Evolutionary conservation across 2,329 filamentous ascomycete genomes (phyloP), one percentile per base, ranked within the genome.

Genomic region (Iodosphaeria phyllophila): DNA sequence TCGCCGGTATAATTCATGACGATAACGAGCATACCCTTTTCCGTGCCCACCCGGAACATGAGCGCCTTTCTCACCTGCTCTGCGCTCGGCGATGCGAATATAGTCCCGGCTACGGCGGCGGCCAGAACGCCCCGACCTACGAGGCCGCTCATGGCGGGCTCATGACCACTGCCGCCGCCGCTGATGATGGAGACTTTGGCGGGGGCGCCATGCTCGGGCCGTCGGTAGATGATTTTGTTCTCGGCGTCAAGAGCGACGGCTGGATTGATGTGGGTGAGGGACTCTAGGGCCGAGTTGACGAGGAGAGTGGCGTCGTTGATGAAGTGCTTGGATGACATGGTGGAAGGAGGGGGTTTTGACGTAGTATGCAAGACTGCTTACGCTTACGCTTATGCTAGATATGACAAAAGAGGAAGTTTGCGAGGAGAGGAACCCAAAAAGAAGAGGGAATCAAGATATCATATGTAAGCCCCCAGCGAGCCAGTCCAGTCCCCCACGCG

Each of bases 1-100:
- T 84, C 78, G 18, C 78, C 78, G 2, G 82, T 92, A 50, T 92
- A 92, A 48, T 93, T 93, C 79, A 92, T 92, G 16, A 92, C 78
- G 5, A 84, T 74, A n/a, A 92, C 76, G 20, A 93, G 48, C 2
- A 92, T 76, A 13, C 84, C 86, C 32, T 68, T 64, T 22, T 64
- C 59, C 4, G 64, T 62, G 31, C 78, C 69, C 3, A 92, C 76
- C 12, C 78, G 62, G 20, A 70, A 64, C 41, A 74, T 65, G 26
- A 91, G 74, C 30, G 73, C 80, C 35, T 66, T 60, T 28, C 79
- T 68, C 27, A 93, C 72, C 53, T 93, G 84, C 50, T 89, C 74
- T 0, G 80, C 74, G 5, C 66, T 73, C 0, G 80, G 80, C 11
- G 72, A 78, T 5, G 80, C 80, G 43, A 91, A 91, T 40, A 91